These are phyloP conservation scores for Ophiostoma ips DNA, from an alignment of 2,329 filamentous ascomycete genomes.

Conservation along the genomic window DNA sequence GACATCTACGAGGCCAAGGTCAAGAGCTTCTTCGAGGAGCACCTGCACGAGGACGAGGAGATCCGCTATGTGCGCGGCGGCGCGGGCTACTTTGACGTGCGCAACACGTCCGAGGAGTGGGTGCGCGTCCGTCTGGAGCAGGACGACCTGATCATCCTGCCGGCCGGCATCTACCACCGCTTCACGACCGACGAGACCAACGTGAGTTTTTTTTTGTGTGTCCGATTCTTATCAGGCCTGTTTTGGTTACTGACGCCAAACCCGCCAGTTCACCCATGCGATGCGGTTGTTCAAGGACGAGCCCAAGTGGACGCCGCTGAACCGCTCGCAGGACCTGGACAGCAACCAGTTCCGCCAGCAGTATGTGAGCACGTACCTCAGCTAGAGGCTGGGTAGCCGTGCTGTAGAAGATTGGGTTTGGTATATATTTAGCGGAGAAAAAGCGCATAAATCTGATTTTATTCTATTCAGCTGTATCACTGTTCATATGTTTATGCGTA, in stretches of 20 bases:
- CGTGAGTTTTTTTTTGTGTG: slow-evolving; percentile 30
- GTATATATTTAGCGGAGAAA: background rate
- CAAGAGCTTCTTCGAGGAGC: slow-evolving; percentile 85
- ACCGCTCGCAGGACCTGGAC: slow-evolving; percentile 66
- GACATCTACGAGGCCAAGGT: slow-evolving; percentile 86
- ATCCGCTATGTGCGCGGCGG: slow-evolving; percentile 89
- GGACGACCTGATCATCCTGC: slow-evolving; percentile 82
- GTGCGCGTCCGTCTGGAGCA: slow-evolving; percentile 74
- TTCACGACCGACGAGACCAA: slow-evolving; percentile 91
- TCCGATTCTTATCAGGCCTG: background rate
- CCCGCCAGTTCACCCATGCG: slow-evolving; percentile 76
- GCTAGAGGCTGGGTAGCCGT: slow-evolving; percentile 1
- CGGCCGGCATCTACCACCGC: slow-evolving; percentile 89
- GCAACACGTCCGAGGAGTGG: slow-evolving; percentile 74
- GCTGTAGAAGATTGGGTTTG: background rate
- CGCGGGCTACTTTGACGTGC: slow-evolving; percentile 84
- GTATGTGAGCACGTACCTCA: slow-evolving; percentile 47
- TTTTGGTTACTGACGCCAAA: background rate
- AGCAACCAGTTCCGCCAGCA: slow-evolving; percentile 62
- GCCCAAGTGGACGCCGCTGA: slow-evolving; percentile 93
- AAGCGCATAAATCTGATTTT: background rate
- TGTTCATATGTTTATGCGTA: background rate
- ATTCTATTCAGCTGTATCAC: background rate
- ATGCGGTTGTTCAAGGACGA: slow-evolving; percentile 97
- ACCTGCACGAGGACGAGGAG: slow-evolving; percentile 96